Base-by-base conservation (phyloP, 768 basidiomycete species). In the Jaapia argillacea region DNA sequence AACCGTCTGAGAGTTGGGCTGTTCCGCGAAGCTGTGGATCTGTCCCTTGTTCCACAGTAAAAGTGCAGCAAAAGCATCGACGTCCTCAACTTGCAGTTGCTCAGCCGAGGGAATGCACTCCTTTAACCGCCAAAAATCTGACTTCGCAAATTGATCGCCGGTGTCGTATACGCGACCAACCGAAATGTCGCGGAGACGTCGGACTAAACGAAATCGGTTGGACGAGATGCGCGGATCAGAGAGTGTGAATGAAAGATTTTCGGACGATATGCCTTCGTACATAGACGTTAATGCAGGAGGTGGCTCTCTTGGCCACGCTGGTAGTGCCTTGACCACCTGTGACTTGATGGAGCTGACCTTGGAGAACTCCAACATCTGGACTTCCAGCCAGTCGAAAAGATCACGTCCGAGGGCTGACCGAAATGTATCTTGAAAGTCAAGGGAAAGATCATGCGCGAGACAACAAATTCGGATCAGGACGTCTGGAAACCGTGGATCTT, bases 71-170 rank as follows among this genome's bases (percentile, higher is more conserved):
- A 91, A 92, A 1, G 84, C 84, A 41, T 79, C 67, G 14, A 83
- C 66, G 54, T 90, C 86, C 25, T 77, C 77, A 27, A 72, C 71
- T 39, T 76, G 74, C n/a, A 89, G 62, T 23, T 70, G 62, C 1
- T 66, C 60, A 4, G 53, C 48, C 1, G 68, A 43, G 4, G 86
- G 86, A 35, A 92, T 81, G 53, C 74, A 81, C 20, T 79, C 77
- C 55, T 89, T 90, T 55, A 94, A 63, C 28, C 78, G 73, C 91
- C 91, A 96, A 58, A 93, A 91, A 49, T 83, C 79, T 6, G 65
- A 65, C 42, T 64, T 62, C 0, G 74, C 64, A 44, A 85, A 86
- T 23, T 67, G 65, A 5, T 59, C 57, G 43, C 63, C 58, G 12
- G 64, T 58, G 38, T 73, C 69, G 6, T 62, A 54, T 3, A 60